Evolutionary conservation across 768 basidiomycete genomes (phyloP).

Genomic region (Naematelia encephala): DNA sequence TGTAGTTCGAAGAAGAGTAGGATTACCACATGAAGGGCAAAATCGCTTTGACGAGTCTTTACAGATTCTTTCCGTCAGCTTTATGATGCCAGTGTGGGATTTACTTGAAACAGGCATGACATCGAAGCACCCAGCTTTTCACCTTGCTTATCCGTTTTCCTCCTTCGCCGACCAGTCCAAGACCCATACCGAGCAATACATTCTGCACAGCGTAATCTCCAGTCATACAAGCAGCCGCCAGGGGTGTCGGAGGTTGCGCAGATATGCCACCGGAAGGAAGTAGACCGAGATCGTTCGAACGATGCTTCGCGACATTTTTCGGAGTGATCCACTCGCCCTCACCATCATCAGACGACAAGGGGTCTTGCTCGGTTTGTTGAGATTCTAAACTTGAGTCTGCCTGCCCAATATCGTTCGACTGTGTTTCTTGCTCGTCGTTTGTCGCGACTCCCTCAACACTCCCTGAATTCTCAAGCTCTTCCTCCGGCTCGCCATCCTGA

Average conservation of each 20-base stretch:
- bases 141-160: constrained; percentile 86
- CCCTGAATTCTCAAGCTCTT: neutral
- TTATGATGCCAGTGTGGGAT: constrained; percentile 48
- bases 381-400: too few relatives aligned
- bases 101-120: constrained; percentile 99
- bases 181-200: constrained; percentile 86
- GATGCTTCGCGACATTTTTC: constrained; percentile 75
- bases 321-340: constrained; percentile 98
- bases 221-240: constrained; percentile 88
- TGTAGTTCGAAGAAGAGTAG: constrained; percentile 83
- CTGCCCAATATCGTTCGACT: too few relatives aligned
- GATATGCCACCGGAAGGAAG: constrained; percentile 57
- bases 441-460: neutral
- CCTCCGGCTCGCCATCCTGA: constrained; percentile 11
- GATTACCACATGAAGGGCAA: constrained; percentile 94
- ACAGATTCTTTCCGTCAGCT: constrained; percentile 65
- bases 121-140: constrained; percentile 92
- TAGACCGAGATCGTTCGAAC: constrained; percentile 79
- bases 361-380: neutral
- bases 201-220: constrained; percentile 99
- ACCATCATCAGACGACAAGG: constrained; percentile 1
- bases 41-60: constrained; percentile 93
- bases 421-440: neutral
- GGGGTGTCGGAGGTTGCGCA: constrained; percentile 25
- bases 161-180: constrained; percentile 82